Base-by-base conservation (phyloP, 1,284 basidiomycete species). In the Cerrena zonata region DNA sequence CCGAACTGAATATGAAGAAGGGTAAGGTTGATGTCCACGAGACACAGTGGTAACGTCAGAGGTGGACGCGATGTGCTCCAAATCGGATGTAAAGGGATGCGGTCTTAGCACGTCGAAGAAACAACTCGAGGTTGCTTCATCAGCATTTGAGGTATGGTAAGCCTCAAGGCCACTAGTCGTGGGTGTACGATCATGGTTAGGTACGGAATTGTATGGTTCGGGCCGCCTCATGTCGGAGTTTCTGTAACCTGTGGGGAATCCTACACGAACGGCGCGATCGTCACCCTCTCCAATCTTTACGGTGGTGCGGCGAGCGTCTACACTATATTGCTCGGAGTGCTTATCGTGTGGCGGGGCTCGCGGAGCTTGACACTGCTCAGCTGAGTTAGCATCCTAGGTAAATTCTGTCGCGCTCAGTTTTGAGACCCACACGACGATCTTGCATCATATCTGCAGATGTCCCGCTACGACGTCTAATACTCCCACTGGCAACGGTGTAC, bases 51-150 rank as follows among this genome's bases (percentile, higher is more conserved):
- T 7, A 34, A 34, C 30, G 15, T 34, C 30, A 34, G 30, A 34
- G 7, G 30, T 34, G 30, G 30, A 34, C 15, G 30, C 30, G 15
- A 34, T 34, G 30, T 34, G 30, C 30, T 34, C 30, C 30, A 34
- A 34, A 23, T 53, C 22, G 18, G 58, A 54, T 21, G 54, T 59
- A 30, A 56, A 43, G 12, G 56, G 51, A 37, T 59, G 53, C 3
- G 56, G 47, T 11, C 49, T 56, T 40, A 59, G 50, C 22, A 58
- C 51, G 27, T 53, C 50, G 10, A 57, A 50, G 3, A 56, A 54
- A 48, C 48, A 56, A 13, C 15, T 47, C 4, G 26, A 49, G 45
- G 34, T 26, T 42, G 40, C 22, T 15, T 24, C 30, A 34, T 39
- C 52, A 45, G 11, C 43, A 45, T 18, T 11, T 11, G 24, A 10